Evolutionary conservation across 2,329 filamentous ascomycete species (phyloP).

Genomic region (Aspergillus sp.): DNA sequence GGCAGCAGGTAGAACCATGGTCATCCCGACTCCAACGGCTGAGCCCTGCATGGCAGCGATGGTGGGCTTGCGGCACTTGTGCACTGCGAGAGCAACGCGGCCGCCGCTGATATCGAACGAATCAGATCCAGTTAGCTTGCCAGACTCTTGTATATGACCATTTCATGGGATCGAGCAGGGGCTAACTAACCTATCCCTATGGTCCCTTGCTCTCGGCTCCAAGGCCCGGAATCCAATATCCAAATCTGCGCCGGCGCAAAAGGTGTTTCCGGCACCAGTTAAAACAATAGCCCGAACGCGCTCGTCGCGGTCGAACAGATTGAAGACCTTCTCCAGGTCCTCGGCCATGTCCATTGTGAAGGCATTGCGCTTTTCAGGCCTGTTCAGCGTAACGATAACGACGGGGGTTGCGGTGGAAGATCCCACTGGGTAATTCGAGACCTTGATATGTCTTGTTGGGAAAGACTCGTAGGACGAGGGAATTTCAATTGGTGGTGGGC

Average conservation of each 20-base stretch:
- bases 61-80: constrained; percentile 57
- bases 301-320: constrained; percentile 51
- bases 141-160: not conserved
- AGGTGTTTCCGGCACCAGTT: constrained; percentile 49
- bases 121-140: not conserved
- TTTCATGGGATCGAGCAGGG: not conserved
- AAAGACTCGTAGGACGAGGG: constrained; percentile 38
- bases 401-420: constrained; percentile 52
- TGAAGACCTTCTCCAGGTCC: constrained; percentile 40
- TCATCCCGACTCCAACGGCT: constrained; percentile 59
- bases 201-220: constrained; percentile 45
- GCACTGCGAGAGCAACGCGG: constrained; percentile 50
- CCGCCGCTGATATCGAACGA: constrained; percentile 23
- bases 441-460: constrained; percentile 31
- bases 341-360: constrained; percentile 54
- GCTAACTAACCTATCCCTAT: constrained; percentile 52
- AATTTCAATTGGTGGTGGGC: constrained; percentile 17
- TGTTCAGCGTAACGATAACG: constrained; percentile 52
- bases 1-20: constrained; percentile 58
- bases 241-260: constrained; percentile 59
- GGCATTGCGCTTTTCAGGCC: constrained; percentile 60
- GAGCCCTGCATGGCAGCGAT: constrained; percentile 58
- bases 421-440: constrained; percentile 39
- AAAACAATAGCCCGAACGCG: constrained; percentile 56
- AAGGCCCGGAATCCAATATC: constrained; percentile 51